Base-by-base conservation (phyloP, 1,284 basidiomycete species). In the Trametes hirsuta region DNA sequence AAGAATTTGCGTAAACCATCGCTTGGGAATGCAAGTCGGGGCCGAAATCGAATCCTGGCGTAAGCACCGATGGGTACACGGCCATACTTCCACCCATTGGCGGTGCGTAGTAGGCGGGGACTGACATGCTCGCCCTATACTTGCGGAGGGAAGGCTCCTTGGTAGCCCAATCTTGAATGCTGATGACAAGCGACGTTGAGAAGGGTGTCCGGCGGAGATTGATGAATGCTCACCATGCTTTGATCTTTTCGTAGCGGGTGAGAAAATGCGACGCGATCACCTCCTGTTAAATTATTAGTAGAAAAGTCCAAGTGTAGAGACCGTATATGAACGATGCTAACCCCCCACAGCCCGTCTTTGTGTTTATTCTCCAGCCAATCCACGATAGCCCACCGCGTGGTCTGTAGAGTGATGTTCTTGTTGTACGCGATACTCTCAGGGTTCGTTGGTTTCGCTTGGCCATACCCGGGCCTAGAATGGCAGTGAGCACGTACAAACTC, bases 241-340 rank as follows among this genome's bases (percentile, higher is more conserved):
- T 75, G 58, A 83, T 81, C 58, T 71, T 74, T 45, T 74, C 68
- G 40, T 75, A 70, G 51, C 76, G 75, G 47, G 79, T 76, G 35
- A 69, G 73, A 64, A 83, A 83, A 61, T 83, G 82, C 15, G 77
- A 79, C 36, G 69, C 72, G 61, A 83, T 83, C 49, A 83, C 79
- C 58, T 83, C 80, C 82, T 83, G 39, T 24, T 42, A 41, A 47
- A 8, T 37, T 22, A 18, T 44, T 41, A 18, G 18, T 30, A 48
- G 41, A 36, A n/a, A 22, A 8, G n/a, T 22, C 10, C 22, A 22
- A 42, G 37, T 18, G 35, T n/a, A 54, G 25, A 11, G 22, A 18
- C 2, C 6, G 6, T 6, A 6, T 1, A 36, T 14, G 30, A 45
- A 18, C n/a, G 30, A 6, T 40, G 35, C 76, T 55, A 61, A 82